phyloP scores from a whole-genome alignment of 2,329 filamentous ascomycete species.

The Thielaviopsis ethacetica region DNA sequence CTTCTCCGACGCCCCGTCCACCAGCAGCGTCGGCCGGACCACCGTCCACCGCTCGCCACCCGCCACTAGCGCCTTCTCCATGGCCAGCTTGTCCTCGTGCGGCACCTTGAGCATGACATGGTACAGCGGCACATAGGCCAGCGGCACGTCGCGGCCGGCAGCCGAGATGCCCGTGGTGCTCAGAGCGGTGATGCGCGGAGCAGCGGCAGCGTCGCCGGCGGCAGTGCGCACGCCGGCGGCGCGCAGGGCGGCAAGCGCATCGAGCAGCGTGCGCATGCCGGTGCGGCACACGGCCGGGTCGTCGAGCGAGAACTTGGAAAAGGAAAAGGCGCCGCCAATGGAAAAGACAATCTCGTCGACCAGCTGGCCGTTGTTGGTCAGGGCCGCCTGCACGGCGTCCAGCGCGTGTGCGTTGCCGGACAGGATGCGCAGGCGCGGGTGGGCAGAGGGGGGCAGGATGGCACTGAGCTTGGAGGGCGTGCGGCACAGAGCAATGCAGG shows the following conservation, averaged over 20 bases:
- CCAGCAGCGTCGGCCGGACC: constrained; percentile 23
- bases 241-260: constrained; percentile 21
- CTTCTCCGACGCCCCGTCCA: constrained; percentile 15
- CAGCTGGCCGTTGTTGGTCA: constrained; percentile 17
- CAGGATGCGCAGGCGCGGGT: constrained; percentile 26
- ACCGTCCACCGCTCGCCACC: constrained; percentile 22
- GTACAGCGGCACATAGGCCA: constrained; percentile 28
- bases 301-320: constrained; percentile 22
- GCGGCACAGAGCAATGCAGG: constrained; percentile 33
- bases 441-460: constrained; percentile 18
- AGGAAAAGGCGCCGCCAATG: constrained; percentile 25
- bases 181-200: constrained; percentile 21
- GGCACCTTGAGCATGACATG: constrained; percentile 23
- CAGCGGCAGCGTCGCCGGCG: too few relatives aligned
- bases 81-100: constrained; percentile 30
- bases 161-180: constrained; percentile 25
- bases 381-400: constrained; percentile 20
- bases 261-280: constrained; percentile 27
- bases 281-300: constrained; percentile 32
- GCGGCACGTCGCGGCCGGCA: constrained; percentile 25
- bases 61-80: constrained; percentile 23
- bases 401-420: constrained; percentile 32
- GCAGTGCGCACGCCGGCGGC: constrained; percentile 14
- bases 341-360: constrained; percentile 31
- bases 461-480: constrained; percentile 30